Percentiles rank a stretch among this genome's conserved stretches.
phyloP scores from a whole-genome alignment of 2,329 filamentous ascomycete species.

The Penicillium corylophilum region DNA sequence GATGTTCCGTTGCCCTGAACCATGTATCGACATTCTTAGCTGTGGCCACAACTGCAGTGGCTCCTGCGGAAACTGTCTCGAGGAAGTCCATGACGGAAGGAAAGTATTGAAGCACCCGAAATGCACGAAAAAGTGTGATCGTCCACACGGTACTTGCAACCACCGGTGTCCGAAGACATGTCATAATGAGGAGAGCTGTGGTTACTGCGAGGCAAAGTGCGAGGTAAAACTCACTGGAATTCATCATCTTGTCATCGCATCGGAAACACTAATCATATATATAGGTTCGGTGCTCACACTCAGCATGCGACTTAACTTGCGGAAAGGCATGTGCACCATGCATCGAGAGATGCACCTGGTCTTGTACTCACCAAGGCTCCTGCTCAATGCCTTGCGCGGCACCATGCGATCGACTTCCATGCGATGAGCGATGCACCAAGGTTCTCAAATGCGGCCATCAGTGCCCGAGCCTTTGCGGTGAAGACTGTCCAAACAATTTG shows the following conservation, averaged over 20 bases:
- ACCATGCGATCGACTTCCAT: constrained; percentile 11
- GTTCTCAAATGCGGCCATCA: constrained; percentile 5
- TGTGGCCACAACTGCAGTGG: constrained; percentile 4
- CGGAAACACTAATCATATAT: background rate
- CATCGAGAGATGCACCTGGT: constrained; percentile 11
- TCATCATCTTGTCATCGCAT: background rate
- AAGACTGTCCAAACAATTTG: constrained; percentile 8
- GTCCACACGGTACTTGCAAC: constrained; percentile 8
- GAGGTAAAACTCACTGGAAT: constrained; percentile 2
- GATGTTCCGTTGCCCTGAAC: constrained; percentile 3
- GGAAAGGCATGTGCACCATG: constrained; percentile 10
- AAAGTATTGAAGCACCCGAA: background rate
- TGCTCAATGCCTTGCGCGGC: constrained; percentile 16
- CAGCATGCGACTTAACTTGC: constrained; percentile 2
- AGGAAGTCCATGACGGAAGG: background rate
- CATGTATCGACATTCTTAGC: constrained; percentile 1
- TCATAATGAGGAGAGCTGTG: constrained; percentile 5
- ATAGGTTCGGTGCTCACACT: constrained; percentile 11
- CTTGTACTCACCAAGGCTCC: background rate
- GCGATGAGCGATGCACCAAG: constrained; percentile 5
- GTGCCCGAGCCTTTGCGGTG: constrained; percentile 11
- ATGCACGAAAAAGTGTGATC: constrained; percentile 7
- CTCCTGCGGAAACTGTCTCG: background rate
- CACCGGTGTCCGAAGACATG: constrained; percentile 8
- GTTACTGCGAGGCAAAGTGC: constrained; percentile 7